Percentiles rank a stretch among this genome's conserved stretches.
Conservation (phyloP, 1,139 yeast genomes). For the Scheffersomyces quercinus region DNA sequence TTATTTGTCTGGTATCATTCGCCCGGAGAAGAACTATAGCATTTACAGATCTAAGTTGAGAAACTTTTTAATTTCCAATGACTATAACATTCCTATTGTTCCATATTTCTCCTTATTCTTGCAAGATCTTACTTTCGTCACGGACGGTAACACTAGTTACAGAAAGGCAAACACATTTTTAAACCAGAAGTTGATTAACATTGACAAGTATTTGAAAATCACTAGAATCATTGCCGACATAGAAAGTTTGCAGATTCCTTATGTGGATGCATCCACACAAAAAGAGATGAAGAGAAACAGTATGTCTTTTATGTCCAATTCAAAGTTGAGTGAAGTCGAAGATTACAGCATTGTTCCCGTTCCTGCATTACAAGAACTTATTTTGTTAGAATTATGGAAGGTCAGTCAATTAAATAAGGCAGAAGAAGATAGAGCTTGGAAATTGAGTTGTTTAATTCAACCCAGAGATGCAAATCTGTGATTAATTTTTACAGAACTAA, state of each 20-base stretch:
- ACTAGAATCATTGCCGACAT: slow-evolving; percentile 76
- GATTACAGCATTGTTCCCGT: slow-evolving; percentile 42
- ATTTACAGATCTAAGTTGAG: slow-evolving; percentile 71
- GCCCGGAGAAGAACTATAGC: slow-evolving; percentile 81
- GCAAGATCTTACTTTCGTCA: slow-evolving; percentile 84
- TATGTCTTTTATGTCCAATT: slow-evolving; percentile 15
- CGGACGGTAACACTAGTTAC: slow-evolving; percentile 80
- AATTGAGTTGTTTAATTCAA: slow-evolving; percentile 59
- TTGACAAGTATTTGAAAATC: slow-evolving; percentile 77
- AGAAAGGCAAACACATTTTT: slow-evolving; percentile 62
- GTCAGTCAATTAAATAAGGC: slow-evolving; percentile 58
- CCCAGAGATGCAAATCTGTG: slow-evolving; percentile 30
- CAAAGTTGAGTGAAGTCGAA: slow-evolving; percentile 16
- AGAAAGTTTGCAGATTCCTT: slow-evolving; percentile 74
- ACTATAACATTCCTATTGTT: slow-evolving; percentile 67
- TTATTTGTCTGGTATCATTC: slow-evolving; percentile 67
- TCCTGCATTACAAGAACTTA: slow-evolving; percentile 60
- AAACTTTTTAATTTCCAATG: slow-evolving; percentile 53
- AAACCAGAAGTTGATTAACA: slow-evolving; percentile 66
- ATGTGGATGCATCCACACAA: slow-evolving; percentile 21
- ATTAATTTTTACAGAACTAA: not conserved
- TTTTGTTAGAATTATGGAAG: slow-evolving; percentile 69
- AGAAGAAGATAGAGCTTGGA: slow-evolving; percentile 72
- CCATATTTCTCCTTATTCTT: slow-evolving; percentile 84
- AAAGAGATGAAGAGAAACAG: slow-evolving; percentile 20